phyloP scores from a whole-genome alignment of 2,329 filamentous ascomycete species.

The Acephala macrosclerotiorum region DNA sequence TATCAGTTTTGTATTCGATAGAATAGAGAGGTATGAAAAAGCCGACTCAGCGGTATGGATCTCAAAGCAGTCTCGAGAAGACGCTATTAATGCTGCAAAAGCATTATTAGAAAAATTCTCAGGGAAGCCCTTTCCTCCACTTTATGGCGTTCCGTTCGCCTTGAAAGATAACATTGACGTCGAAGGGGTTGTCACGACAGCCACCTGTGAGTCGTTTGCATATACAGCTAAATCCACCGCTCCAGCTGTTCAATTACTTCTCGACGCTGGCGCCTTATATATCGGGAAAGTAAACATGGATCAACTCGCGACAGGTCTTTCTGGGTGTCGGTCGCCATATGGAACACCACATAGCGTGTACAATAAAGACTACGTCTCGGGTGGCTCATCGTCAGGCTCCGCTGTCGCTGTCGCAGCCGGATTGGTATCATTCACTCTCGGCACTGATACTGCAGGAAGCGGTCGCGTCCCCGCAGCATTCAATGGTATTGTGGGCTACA shows the following conservation, averaged over 20 bases:
- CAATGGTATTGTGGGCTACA: constrained; percentile 57
- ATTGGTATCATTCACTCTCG: constrained; percentile 60
- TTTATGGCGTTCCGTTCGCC: constrained; percentile 64
- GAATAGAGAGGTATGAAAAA: constrained; percentile 55
- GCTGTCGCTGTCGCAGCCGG: constrained; percentile 59
- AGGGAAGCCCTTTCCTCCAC: constrained; percentile 54
- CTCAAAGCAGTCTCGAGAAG: constrained; percentile 48
- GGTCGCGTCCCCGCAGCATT: constrained; percentile 57
- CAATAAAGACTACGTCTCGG: constrained; percentile 57
- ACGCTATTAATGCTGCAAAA: constrained; percentile 50
- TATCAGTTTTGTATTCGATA: constrained; percentile 52
- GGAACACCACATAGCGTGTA: constrained; percentile 62
- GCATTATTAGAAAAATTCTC: constrained; percentile 49
- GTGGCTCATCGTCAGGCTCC: constrained; percentile 61
- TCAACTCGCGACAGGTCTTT: constrained; percentile 67
- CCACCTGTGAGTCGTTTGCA: constrained; percentile 56
- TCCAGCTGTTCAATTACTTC: constrained; percentile 53
- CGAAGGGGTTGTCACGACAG: constrained; percentile 56
- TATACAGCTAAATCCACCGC: constrained; percentile 56
- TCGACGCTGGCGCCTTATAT: constrained; percentile 60
- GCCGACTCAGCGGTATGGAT: constrained; percentile 61
- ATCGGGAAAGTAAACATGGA: constrained; percentile 67
- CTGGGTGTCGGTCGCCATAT: constrained; percentile 64
- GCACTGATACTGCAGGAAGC: constrained; percentile 60
- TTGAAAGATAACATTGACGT: constrained; percentile 65